Percentiles rank a stretch among this genome's conserved stretches.
phyloP scores from a whole-genome alignment of 2,329 filamentous ascomycete species.

The Colletotrichum graminicola region DNA sequence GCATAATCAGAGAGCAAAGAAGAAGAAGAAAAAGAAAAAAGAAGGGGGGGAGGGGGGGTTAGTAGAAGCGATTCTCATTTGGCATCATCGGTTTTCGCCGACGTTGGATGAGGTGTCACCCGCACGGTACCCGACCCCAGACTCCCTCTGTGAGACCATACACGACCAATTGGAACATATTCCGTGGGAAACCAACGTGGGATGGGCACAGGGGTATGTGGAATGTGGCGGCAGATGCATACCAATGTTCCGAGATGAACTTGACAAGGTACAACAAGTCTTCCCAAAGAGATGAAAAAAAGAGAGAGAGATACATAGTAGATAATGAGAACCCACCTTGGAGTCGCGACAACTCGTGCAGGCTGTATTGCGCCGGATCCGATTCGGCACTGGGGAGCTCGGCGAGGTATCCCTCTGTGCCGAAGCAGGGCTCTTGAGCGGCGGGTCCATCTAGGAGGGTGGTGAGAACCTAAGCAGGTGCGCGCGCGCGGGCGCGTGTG shows the following conservation, averaged over 20 bases:
- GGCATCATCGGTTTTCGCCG: background rate
- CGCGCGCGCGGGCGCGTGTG: constrained; percentile 24
- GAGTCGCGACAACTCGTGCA: constrained; percentile 51
- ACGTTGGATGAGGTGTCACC: constrained; percentile 8
- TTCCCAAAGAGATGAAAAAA: background rate
- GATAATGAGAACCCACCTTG: constrained; percentile 49
- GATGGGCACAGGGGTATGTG: constrained; percentile 8
- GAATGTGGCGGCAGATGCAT: background rate
- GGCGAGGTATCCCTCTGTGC: constrained; percentile 31
- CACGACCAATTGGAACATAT: constrained; percentile 29
- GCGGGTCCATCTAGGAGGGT: constrained; percentile 28
- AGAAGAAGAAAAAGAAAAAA: background rate
- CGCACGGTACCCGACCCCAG: constrained; percentile 8
- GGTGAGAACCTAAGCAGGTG: constrained; percentile 3
- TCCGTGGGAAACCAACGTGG: background rate
- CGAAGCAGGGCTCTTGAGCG: constrained; percentile 39
- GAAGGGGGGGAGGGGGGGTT: background rate
- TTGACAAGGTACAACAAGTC: constrained; percentile 9
- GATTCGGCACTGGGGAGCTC: constrained; percentile 42
- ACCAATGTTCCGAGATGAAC: background rate
- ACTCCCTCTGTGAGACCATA: background rate
- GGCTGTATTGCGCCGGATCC: constrained; percentile 50
- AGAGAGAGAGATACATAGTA: background rate
- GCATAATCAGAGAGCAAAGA: background rate
- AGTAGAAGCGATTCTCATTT: background rate